Evolutionary conservation across 2,329 filamentous ascomycete species (phyloP).

Genomic region (Stenocarpella maydis): DNA sequence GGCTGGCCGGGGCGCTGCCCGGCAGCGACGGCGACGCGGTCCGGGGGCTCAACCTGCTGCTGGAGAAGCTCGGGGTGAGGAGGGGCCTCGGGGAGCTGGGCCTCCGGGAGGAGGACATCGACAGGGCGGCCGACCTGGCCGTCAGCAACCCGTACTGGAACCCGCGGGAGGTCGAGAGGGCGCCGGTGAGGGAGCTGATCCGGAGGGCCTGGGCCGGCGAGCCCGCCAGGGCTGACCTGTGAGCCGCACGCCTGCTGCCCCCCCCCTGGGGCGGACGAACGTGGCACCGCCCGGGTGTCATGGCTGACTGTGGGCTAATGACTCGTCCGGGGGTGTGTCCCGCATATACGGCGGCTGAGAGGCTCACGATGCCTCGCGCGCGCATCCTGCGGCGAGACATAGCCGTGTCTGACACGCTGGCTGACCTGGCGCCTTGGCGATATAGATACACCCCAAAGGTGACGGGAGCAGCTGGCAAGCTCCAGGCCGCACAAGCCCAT

Average conservation of each 20-base stretch:
- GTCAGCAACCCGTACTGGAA: constrained; percentile 66
- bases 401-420: constrained; percentile 4
- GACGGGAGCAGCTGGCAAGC: neutral
- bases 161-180: constrained; percentile 59
- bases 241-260: constrained; percentile 26
- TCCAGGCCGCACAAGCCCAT: neutral
- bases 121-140: constrained; percentile 64
- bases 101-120: constrained; percentile 65
- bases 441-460: too few relatives aligned
- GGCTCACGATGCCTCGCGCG: neutral
- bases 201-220: constrained; percentile 66
- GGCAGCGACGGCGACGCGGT: constrained; percentile 66
- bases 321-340: too few relatives aligned
- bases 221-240: constrained; percentile 60
- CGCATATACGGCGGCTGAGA: neutral
- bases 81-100: constrained; percentile 60
- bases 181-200: constrained; percentile 61
- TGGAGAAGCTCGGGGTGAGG: constrained; percentile 61
- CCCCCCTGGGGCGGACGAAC: too few relatives aligned
- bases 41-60: constrained; percentile 62
- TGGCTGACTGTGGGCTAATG: neutral
- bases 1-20: constrained; percentile 61
- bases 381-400: neutral
- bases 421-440: neutral
- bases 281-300: neutral